Evolutionary conservation across 2,329 filamentous ascomycete species (phyloP).

Genomic region (Penicillium sp.): DNA sequence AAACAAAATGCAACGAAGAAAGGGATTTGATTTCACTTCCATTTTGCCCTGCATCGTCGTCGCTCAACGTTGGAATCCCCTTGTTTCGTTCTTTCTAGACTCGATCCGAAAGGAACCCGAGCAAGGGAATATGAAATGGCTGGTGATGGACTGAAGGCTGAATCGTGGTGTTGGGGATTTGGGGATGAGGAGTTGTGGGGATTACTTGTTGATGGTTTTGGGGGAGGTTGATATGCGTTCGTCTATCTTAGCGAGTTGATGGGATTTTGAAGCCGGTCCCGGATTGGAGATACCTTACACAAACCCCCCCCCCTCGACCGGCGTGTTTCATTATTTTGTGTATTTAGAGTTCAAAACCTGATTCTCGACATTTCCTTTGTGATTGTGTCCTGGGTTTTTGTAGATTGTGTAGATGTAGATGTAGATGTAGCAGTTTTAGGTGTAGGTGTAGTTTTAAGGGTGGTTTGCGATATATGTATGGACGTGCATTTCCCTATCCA

Average conservation of each 20-base stretch:
- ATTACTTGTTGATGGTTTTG: not conserved
- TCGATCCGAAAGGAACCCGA: slow-evolving; percentile 11
- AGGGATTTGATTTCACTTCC: slow-evolving; percentile 24
- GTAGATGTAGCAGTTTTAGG: not conserved
- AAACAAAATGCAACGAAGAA: slow-evolving; percentile 16
- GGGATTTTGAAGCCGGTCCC: slow-evolving; percentile 32
- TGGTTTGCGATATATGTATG: not conserved
- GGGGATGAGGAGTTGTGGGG: not conserved
- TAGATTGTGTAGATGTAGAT: not conserved
- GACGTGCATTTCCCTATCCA: not conserved
- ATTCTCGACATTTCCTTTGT: slow-evolving; percentile 32
- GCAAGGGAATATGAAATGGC: slow-evolving; percentile 2
- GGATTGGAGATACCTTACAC: slow-evolving; percentile 21
- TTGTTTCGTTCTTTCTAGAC: slow-evolving; percentile 9
- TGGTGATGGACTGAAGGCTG: not conserved
- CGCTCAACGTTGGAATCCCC: not conserved
- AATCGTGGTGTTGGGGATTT: not conserved
- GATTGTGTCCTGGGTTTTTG: slow-evolving; percentile 1
- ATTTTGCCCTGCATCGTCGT: slow-evolving; percentile 7
- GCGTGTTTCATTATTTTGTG: slow-evolving; percentile 42
- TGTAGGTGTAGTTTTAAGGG: not conserved
- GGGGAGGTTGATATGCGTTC: not conserved
- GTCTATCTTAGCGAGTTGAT: slow-evolving; percentile 28
- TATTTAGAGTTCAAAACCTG: slow-evolving; percentile 44
- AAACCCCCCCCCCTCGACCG: slow-evolving; percentile 22